Evolutionary conservation across 106 monocot genomes (phyloP).

Genomic region (Allium cepa): DNA sequence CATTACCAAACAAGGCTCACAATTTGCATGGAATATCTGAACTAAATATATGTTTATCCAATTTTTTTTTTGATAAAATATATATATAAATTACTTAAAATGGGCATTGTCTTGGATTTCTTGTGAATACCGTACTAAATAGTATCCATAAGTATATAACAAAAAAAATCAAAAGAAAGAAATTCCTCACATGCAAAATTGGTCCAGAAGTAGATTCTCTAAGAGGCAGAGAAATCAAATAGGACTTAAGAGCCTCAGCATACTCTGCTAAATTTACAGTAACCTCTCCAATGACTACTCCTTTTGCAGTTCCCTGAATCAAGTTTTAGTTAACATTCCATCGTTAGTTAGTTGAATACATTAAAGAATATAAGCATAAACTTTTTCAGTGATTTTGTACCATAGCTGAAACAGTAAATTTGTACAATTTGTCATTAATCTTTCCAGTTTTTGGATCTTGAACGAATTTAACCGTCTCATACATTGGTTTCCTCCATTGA

Average conservation of each 20-base stretch:
- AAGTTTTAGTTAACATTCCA: not conserved
- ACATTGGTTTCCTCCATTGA: slow-evolving; percentile 57
- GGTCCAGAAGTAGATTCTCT: slow-evolving; percentile 47
- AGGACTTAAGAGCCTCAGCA: slow-evolving; percentile 58
- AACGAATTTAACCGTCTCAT: slow-evolving; percentile 64
- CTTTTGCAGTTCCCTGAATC: slow-evolving; percentile 56
- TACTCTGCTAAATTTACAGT: slow-evolving; percentile 62
- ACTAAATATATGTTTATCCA: not conserved
- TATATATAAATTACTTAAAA: not conserved
- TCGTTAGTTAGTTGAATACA: too few species aligned
- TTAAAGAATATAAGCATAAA: not conserved
- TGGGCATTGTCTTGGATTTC: slow-evolving; percentile 14
- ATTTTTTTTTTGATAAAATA: not conserved
- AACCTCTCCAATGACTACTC: slow-evolving; percentile 56
- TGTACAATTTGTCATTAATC: slow-evolving; percentile 70
- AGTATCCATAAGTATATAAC: slow-evolving; percentile 8
- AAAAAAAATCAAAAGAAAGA: slow-evolving; percentile 1
- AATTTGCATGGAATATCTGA: slow-evolving; percentile 10
- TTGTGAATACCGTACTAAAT: not conserved
- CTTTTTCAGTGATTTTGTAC: slow-evolving; percentile 20
- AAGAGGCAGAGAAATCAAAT: slow-evolving; percentile 55
- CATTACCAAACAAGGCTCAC: not conserved
- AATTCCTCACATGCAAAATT: slow-evolving; percentile 68
- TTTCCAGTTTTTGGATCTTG: slow-evolving; percentile 61
- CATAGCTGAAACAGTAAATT: slow-evolving; percentile 55